Base-by-base conservation (phyloP, 129 eudicot species). In the Sambucus nigra region DNA sequence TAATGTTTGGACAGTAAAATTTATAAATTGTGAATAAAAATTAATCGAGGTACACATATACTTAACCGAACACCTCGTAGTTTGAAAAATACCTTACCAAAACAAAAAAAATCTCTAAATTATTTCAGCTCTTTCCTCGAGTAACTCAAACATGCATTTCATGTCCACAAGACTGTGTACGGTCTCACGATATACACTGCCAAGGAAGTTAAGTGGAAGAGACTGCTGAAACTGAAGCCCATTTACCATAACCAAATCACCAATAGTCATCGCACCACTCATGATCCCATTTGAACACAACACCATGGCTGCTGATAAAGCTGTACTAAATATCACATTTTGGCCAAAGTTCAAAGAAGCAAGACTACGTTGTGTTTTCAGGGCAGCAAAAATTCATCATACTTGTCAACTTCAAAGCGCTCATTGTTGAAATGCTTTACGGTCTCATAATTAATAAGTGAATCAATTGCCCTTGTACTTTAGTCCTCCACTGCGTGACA, bases 161-260 rank as follows among this genome's bases (percentile, higher is more conserved):
- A 91, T 91, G 77, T 91, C 98, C 13, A 91, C 63, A 66, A 91
- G 84, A 79, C 89, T 77, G 55, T 89, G 95, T 53, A 91, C 67
- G 16, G 98, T 91, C 69, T 91, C 98, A 66, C 95, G 92, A 63
- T 91, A 91, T 25, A 91, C 98, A 58, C 94, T 65, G 19, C 98
- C 95, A 73, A 85, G 95, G 66, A 91, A 91, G 78, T 91, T 91
- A 45, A 91, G 95, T 9, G 98, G 98, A 64, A 91, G 94, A 65
- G 98, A 91, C 53, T 85, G 86, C 74, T 91, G 98, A 80, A 91
- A 91, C 14, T 85, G 94, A 15, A 91, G 93, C 61, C 98, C 98
- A 12, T 91, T 91, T 49, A 91, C 98, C 98, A 91, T 91, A 67
- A 91, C 98, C 98, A 91, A 68, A 80, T 91, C 98, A 55, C 98